Percentiles rank a stretch among this genome's conserved stretches.
phyloP scores from a whole-genome alignment of 768 basidiomycete genomes.

The Suillus placidus region DNA sequence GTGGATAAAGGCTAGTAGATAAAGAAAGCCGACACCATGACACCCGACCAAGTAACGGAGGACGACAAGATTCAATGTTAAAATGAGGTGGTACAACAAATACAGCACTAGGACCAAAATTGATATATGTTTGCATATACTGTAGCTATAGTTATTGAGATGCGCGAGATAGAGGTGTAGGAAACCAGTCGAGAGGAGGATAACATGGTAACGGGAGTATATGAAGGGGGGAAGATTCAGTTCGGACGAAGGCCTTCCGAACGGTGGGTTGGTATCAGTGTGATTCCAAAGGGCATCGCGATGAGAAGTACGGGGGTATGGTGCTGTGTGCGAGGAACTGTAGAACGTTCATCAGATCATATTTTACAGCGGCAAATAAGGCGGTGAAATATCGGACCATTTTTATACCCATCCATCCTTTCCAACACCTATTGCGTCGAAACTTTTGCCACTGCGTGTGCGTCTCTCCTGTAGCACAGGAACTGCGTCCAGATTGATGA shows the following conservation, averaged over 20 bases:
- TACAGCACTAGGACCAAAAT: conserved; percentile 11
- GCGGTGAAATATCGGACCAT: conserved; percentile 41
- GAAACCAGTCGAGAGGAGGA: neutral
- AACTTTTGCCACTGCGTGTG: conserved; percentile 84
- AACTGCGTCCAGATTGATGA: conserved; percentile 79
- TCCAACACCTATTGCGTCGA: conserved; percentile 79
- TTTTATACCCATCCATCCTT: conserved; percentile 78
- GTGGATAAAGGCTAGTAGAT: neutral
- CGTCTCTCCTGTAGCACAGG: conserved; percentile 72
- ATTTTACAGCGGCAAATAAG: conserved; percentile 10
- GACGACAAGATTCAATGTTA: neutral
- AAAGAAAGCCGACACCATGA: neutral
- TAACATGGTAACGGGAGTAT: conserved; percentile 5
- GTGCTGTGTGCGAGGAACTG: neutral
- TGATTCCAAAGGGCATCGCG: conserved; percentile 7
- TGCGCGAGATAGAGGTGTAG: conserved; percentile 8
- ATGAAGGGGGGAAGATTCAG: neutral
- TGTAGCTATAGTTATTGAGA: conserved; percentile 7
- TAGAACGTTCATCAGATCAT: neutral
- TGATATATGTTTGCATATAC: conserved; percentile 10
- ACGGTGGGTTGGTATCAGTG: conserved; percentile 5
- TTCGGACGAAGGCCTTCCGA: conserved; percentile 1
- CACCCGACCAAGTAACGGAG: neutral
- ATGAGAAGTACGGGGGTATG: neutral
- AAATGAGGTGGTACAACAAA: conserved; percentile 1